Conservation (phyloP, 2,329 filamentous ascomycete species). For the Botryotinia narcissicola region DNA sequence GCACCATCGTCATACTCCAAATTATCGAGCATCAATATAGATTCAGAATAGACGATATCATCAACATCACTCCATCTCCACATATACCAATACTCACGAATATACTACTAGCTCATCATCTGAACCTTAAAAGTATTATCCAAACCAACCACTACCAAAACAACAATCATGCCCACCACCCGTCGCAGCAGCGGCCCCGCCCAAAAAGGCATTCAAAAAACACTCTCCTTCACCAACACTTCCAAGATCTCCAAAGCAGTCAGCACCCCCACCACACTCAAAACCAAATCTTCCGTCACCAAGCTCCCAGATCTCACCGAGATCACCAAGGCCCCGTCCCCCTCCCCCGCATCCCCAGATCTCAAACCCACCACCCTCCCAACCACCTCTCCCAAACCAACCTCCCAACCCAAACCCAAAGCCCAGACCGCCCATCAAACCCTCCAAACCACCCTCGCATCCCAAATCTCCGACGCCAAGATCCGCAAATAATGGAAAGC, state of each 20-base stretch:
- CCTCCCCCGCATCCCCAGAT: slow-evolving; percentile 20
- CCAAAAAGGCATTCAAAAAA: slow-evolving; percentile 48
- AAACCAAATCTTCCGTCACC: not conserved
- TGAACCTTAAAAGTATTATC: slow-evolving; percentile 15
- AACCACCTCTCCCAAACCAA: not conserved
- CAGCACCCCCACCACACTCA: slow-evolving; percentile 39
- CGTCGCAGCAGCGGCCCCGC: slow-evolving; percentile 41
- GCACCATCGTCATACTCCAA: not conserved
- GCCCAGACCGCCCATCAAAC: slow-evolving; percentile 42
- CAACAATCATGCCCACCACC: slow-evolving; percentile 32
- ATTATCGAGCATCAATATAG: not conserved
- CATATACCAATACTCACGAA: not conserved
- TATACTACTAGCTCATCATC: not conserved
- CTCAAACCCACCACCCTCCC: not conserved
- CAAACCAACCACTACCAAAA: slow-evolving; percentile 11
- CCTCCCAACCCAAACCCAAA: slow-evolving; percentile 20
- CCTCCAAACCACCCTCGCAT: slow-evolving; percentile 53
- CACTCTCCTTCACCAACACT: slow-evolving; percentile 60
- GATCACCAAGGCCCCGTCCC: slow-evolving; percentile 12
- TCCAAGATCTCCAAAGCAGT: slow-evolving; percentile 55
- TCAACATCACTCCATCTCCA: not conserved
- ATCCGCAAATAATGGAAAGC: slow-evolving; percentile 75
- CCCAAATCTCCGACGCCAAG: slow-evolving; percentile 64
- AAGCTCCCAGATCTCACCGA: not conserved
- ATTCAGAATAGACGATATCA: not conserved